These are phyloP conservation scores for Cercospora brassicicola DNA, from an alignment of 2,329 filamentous ascomycete genomes.

Conservation along the genomic window DNA sequence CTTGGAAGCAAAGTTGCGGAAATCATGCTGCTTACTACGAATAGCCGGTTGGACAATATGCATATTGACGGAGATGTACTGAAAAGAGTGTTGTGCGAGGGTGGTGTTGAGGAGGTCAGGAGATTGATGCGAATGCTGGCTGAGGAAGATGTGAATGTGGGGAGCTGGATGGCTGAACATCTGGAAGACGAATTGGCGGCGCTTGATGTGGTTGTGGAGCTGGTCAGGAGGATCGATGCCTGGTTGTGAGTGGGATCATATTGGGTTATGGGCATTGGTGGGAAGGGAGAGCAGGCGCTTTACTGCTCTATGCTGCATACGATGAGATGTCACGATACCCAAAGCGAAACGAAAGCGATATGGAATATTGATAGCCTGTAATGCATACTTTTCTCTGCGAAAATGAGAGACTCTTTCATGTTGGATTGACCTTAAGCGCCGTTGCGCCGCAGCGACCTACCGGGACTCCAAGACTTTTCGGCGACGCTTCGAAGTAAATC, in stretches of 20 bases:
- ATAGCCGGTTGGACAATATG: constrained; percentile 28
- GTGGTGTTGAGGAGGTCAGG: constrained; percentile 29
- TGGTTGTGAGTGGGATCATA: constrained; percentile 20
- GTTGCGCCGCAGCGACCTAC: too few relatives aligned
- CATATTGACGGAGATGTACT: constrained; percentile 49
- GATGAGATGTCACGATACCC: constrained; percentile 10
- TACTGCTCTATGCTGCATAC: neutral
- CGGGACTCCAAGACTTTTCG: too few relatives aligned
- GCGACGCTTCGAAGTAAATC: too few relatives aligned
- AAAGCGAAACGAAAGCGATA: neutral
- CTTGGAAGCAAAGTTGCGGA: constrained; percentile 36
- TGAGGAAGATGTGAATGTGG: constrained; percentile 29
- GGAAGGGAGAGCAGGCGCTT: neutral
- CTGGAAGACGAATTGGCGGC: constrained; percentile 32
- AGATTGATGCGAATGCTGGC: constrained; percentile 26
- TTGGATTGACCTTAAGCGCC: too few relatives aligned
- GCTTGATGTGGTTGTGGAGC: constrained; percentile 28
- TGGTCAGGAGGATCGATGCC: constrained; percentile 28
- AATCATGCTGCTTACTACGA: constrained; percentile 24
- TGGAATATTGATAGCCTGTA: neutral
- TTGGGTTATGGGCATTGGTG: neutral
- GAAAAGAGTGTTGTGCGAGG: constrained; percentile 35
- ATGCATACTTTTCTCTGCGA: neutral
- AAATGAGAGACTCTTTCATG: too few relatives aligned
- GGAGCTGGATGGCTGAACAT: constrained; percentile 36